Evolutionary conservation across 1,284 basidiomycete species (phyloP).

Genomic region (Psilocybe mexicana): DNA sequence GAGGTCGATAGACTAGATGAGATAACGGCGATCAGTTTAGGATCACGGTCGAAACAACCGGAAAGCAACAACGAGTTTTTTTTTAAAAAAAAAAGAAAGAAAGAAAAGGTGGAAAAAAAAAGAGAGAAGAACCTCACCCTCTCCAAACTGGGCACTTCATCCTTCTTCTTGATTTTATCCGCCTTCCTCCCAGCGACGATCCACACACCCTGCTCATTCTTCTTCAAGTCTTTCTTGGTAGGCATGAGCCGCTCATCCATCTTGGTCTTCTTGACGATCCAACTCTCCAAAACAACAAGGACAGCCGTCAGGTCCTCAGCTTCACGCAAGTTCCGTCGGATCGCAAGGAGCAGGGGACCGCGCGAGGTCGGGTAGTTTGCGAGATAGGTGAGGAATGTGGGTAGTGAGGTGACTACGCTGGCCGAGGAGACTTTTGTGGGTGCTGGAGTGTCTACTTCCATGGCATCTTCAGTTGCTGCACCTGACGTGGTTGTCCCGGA

Average conservation of each 20-base stretch:
- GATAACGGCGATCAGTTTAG: no score
- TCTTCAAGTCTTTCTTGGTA: slow-evolving; percentile 34
- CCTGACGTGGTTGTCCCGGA: not conserved
- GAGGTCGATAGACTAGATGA: slow-evolving; percentile 53
- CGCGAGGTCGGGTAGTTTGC: slow-evolving; percentile 55
- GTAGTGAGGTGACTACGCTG: slow-evolving; percentile 42
- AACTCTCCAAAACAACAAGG: slow-evolving; percentile 52
- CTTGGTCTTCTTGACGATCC: slow-evolving; percentile 42
- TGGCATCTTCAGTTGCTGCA: slow-evolving; percentile 37
- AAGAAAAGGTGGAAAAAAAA: not conserved
- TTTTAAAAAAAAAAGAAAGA: no score
- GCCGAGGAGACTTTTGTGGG: slow-evolving; percentile 10
- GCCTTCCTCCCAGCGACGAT: slow-evolving; percentile 33
- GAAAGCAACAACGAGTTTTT: no score
- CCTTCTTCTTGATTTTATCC: slow-evolving; percentile 29
- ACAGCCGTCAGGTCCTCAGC: slow-evolving; percentile 53
- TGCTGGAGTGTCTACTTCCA: slow-evolving; percentile 55
- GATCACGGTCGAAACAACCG: not conserved
- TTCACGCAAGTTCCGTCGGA: slow-evolving; percentile 54
- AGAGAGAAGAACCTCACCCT: slow-evolving; percentile 33
- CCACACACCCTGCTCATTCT: slow-evolving; percentile 42
- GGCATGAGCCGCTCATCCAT: slow-evolving; percentile 34
- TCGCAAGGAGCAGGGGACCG: slow-evolving; percentile 51
- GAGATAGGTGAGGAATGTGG: slow-evolving; percentile 50
- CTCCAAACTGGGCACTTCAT: slow-evolving; percentile 46